These are phyloP conservation scores for Lentinula edodes DNA, from an alignment of 768 basidiomycete genomes.

Conservation along the genomic window DNA sequence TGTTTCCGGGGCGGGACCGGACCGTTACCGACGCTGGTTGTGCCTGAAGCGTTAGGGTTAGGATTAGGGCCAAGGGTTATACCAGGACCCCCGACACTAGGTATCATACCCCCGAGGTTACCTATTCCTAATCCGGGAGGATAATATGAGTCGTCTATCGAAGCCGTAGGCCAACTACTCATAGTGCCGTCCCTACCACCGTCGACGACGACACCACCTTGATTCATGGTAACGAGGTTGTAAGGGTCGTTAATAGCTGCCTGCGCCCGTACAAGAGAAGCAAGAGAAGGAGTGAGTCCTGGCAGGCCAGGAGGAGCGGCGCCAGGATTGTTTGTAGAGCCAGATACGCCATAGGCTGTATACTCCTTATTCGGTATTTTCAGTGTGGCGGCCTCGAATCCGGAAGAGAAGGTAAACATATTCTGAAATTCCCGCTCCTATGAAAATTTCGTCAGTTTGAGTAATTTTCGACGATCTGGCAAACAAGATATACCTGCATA, in stretches of 20 bases:
- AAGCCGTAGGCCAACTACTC: constrained; percentile 57
- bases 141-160: constrained; percentile 27
- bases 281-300: constrained; percentile 17
- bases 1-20: constrained; percentile 74
- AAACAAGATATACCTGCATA: constrained; percentile 71
- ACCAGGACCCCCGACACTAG: constrained; percentile 1
- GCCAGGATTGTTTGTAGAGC: constrained; percentile 12
- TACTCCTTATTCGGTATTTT: constrained; percentile 95
- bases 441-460: background rate
- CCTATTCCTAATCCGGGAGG: constrained; percentile 9
- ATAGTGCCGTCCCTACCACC: constrained; percentile 67
- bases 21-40: constrained; percentile 2
- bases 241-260: constrained; percentile 73
- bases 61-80: constrained; percentile 7
- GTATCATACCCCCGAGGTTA: background rate
- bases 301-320: constrained; percentile 9
- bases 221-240: constrained; percentile 77
- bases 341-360: constrained; percentile 57
- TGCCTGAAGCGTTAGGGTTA: constrained; percentile 13
- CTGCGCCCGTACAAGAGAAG: constrained; percentile 27
- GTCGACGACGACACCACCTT: constrained; percentile 80
- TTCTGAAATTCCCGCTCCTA: constrained; percentile 99
- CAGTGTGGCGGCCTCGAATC: constrained; percentile 95
- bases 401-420: constrained; percentile 95
- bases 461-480: background rate